These are phyloP conservation scores for Mucor velutinosus DNA, from an alignment of 371 early-diverging fungal genomes.

Conservation along the genomic window DNA sequence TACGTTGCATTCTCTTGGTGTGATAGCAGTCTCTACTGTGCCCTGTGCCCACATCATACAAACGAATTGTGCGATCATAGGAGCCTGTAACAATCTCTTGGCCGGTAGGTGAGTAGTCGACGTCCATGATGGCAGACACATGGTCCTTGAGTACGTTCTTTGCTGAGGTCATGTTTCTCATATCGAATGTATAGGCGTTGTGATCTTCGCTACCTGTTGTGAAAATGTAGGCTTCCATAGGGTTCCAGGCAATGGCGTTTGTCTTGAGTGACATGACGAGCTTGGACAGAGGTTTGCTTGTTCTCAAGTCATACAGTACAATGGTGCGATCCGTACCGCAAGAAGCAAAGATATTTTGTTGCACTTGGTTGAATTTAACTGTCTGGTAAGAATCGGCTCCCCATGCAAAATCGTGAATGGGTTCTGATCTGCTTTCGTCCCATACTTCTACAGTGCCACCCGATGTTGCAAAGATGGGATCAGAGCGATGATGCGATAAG, in stretches of 20 bases:
- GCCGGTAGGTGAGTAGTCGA: conserved; percentile 98
- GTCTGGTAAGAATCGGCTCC: conserved; percentile 93
- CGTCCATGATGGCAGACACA: conserved; percentile 95
- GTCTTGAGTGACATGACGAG: conserved; percentile 74
- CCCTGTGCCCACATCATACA: conserved; percentile 83
- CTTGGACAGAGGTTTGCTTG: conserved; percentile 80
- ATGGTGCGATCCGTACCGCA: conserved; percentile 92
- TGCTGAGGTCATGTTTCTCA: conserved; percentile 90
- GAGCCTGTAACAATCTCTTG: conserved; percentile 95
- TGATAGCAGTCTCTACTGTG: conserved; percentile 97
- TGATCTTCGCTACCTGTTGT: conserved; percentile 94
- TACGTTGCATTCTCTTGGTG: conserved; percentile 97
- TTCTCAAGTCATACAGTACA: conserved; percentile 92
- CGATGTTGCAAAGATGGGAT: conserved; percentile 87
- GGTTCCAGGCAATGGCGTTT: conserved; percentile 97
- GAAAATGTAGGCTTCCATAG: conserved; percentile 95
- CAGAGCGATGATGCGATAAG: conserved; percentile 80
- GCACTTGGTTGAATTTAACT: conserved; percentile 94
- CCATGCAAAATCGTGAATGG: conserved; percentile 85
- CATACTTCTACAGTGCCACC: conserved; percentile 87
- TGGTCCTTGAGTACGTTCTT: conserved; percentile 92
- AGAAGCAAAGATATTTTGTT: conserved; percentile 87
- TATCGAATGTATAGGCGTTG: conserved; percentile 95
- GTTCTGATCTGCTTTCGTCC: conserved; percentile 89
- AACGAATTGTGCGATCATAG: conserved; percentile 94